Base-by-base conservation (phyloP, 2,329 filamentous ascomycete species). In the Cryphonectria naterciae region DNA sequence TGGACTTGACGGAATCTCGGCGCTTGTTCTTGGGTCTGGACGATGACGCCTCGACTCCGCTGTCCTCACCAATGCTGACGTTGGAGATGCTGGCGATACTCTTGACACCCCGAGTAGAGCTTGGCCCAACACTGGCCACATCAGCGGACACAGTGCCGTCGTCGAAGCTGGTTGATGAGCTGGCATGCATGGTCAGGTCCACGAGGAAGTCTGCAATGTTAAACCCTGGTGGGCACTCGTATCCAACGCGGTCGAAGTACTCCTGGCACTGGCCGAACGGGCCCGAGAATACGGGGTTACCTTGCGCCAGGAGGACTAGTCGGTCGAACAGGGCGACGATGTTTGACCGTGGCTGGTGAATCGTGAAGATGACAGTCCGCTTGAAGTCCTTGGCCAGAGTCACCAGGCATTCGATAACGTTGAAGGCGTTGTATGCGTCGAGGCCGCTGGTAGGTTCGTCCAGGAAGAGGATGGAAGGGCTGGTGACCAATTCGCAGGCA, bases 181-280 rank as follows among this genome's bases (percentile, higher is more conserved):
- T 89, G 35, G 94, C 95, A 79, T 99, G 96, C 95, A 99, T 98
- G 0, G 96, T 98, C 56, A 99, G 86, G 79, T 99, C 96, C 41
- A 99, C 95, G 6, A 99, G 88, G 78, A 98, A 99, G 80, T 99
- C 96, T 4, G 96, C 96, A 80, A 99, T 98, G 77, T 99, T 99
- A 87, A 98, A 99, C 2, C 97, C 97, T 35, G 95, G 92, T 15
- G 96, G 96, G 78, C 97, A 99, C 65, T 92, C 86, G 80, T 98
- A 99, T 60, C 96, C 97, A 73, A 97, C 91, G 63, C 90, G 87
- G 77, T 98, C 94, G 76, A 99, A 99, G 79, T 98, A 99, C 28
- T 89, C 85, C 79, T 99, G 96, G 78, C 96, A 99, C 74, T 91
- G 91, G 1, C 88, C 85, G 79, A 98, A 97, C 1, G 94, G 93